These are phyloP conservation scores for Picea sitchensis DNA, from an alignment of 75 land plant genomes.

Conservation along the genomic window DNA sequence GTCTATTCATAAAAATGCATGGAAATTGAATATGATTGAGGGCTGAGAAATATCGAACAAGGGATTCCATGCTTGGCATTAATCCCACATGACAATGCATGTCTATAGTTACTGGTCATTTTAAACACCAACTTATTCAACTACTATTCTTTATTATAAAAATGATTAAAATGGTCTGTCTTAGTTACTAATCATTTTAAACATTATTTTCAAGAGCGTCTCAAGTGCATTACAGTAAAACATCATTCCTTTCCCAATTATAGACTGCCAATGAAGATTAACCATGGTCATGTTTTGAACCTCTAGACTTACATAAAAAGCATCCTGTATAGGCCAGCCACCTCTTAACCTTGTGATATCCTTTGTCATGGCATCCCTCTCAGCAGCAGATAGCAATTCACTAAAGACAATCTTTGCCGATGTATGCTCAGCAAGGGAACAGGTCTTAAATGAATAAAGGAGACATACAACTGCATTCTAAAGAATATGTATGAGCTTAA, in stretches of 20 bases:
- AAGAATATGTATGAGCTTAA: slow-evolving; percentile 11
- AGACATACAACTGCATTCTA: not conserved
- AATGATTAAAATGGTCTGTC: not conserved
- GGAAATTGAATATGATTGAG: not conserved
- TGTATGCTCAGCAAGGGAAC: slow-evolving; percentile 79
- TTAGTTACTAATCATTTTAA: not conserved
- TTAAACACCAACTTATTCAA: not conserved
- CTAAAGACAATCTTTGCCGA: slow-evolving; percentile 67
- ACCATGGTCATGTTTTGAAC: not conserved
- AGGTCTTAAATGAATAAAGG: slow-evolving; percentile 53
- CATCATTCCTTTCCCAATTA: not conserved
- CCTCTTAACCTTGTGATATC: slow-evolving; percentile 86
- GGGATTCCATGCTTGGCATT: not conserved
- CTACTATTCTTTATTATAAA: not conserved
- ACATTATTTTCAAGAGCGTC: not conserved
- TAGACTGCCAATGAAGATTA: not conserved
- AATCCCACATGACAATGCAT: not conserved
- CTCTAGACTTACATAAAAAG: slow-evolving; percentile 63
- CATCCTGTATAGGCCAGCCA: slow-evolving; percentile 94
- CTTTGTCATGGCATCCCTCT: slow-evolving; percentile 67
- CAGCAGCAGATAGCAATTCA: slow-evolving; percentile 82
- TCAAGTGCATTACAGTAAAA: not conserved
- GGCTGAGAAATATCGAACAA: not conserved
- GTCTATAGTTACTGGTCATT: not conserved
- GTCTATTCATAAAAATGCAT: not conserved